phyloP scores from a whole-genome alignment of 305 asterid genomes.

The Fraxinus ornus region DNA sequence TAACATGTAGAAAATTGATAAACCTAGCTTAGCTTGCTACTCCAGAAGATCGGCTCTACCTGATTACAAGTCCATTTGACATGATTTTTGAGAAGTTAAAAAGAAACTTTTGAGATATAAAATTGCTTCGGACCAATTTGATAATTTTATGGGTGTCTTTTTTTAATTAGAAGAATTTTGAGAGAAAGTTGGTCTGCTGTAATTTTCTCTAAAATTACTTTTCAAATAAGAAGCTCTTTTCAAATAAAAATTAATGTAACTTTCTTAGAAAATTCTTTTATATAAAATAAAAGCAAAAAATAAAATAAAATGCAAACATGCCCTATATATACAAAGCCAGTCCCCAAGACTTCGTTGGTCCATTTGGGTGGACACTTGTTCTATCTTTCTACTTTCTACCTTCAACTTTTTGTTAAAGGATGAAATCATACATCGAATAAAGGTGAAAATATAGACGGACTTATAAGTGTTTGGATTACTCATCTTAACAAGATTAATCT shows the following conservation, averaged over 20 bases:
- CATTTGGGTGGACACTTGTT: not conserved
- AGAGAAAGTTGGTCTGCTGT: not conserved
- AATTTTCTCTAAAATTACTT: too few species aligned
- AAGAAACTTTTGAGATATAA: not conserved
- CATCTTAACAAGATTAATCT: too few species aligned
- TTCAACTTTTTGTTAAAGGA: too few species aligned
- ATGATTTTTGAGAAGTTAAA: not conserved
- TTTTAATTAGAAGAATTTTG: not conserved
- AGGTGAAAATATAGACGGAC: too few species aligned
- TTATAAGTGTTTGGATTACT: not conserved
- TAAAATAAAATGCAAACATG: not conserved
- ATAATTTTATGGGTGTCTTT: not conserved
- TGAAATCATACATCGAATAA: too few species aligned
- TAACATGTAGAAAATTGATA: not conserved
- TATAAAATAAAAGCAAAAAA: too few species aligned
- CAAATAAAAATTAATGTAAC: too few species aligned
- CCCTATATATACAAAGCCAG: not conserved
- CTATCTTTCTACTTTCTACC: not conserved
- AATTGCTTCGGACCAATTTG: not conserved
- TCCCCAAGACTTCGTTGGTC: not conserved
- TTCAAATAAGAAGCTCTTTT: not conserved
- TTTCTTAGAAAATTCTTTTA: too few species aligned
- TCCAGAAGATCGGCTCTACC: not conserved
- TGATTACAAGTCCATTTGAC: not conserved
- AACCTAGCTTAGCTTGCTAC: not conserved